phyloP scores from a whole-genome alignment of 371 early-diverging fungal genomes.

The Apophysomyces sp. region DNA sequence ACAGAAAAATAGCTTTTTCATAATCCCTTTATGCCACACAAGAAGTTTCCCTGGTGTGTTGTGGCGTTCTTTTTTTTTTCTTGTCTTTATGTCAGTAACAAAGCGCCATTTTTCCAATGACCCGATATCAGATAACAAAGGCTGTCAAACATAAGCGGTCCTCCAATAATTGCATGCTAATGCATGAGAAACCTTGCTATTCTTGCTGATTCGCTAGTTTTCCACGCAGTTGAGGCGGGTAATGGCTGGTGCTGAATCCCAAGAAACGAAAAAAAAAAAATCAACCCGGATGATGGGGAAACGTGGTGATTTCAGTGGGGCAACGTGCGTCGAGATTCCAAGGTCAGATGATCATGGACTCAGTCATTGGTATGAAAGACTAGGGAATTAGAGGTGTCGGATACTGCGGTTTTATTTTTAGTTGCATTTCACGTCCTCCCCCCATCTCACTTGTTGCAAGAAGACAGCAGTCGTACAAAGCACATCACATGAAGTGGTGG shows the following conservation, averaged over 20 bases:
- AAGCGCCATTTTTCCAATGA: not conserved
- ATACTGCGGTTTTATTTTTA: not conserved
- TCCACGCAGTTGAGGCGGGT: not conserved
- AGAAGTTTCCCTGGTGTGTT: not conserved
- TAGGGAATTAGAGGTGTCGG: not conserved
- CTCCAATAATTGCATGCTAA: not conserved
- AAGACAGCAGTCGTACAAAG: not conserved
- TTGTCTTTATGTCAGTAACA: not conserved
- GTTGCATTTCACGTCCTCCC: not conserved
- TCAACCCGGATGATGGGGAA: not conserved
- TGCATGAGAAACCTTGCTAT: not conserved
- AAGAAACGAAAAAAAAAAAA: not conserved
- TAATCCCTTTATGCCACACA: not conserved
- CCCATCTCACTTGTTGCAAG: not conserved
- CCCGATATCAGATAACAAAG: not conserved
- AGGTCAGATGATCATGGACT: not conserved
- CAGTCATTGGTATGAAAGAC: not conserved
- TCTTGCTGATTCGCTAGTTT: not conserved
- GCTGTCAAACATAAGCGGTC: not conserved
- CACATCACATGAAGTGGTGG: not conserved
- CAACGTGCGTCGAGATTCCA: not conserved
- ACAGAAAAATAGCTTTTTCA: not conserved
- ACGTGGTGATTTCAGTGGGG: not conserved
- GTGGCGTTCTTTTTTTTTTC: not conserved
- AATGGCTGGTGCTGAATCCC: conserved; percentile 2